A percentile compares a stretch with the other conserved stretches of the same genome.
These are phyloP conservation scores for Tuctoria greenei DNA, from an alignment of 176 grass and related monocot species.

Conservation along the genomic window DNA sequence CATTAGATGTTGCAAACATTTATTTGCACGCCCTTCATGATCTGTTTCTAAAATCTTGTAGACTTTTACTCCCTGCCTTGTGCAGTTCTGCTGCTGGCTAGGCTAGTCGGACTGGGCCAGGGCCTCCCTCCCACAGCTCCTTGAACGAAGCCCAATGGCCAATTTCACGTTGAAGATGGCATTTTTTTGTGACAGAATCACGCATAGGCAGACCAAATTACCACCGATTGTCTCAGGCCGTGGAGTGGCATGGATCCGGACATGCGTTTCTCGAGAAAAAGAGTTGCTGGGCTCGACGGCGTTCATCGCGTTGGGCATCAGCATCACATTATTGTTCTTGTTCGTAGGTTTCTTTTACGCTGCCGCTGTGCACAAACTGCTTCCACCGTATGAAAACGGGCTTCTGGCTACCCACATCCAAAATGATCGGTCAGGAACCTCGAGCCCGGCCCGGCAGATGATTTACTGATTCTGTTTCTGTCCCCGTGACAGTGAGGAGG, in stretches of 20 bases:
- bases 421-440: constrained; percentile 46
- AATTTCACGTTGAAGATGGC: too few relatives aligned
- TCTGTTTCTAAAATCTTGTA: too few relatives aligned
- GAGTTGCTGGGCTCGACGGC: constrained; percentile 1
- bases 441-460: background rate
- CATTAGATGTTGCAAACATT: too few relatives aligned
- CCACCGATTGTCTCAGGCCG: background rate
- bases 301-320: constrained; percentile 31
- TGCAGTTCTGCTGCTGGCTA: too few relatives aligned
- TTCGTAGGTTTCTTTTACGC: constrained; percentile 43
- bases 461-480: background rate
- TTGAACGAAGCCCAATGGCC: too few relatives aligned
- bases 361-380: constrained; percentile 45
- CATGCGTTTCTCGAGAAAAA: constrained; percentile 26
- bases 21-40: too few relatives aligned
- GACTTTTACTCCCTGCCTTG: too few relatives aligned
- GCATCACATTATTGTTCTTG: too few relatives aligned
- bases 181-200: too few relatives aligned
- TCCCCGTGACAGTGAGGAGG: background rate
- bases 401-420: constrained; percentile 49
- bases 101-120: too few relatives aligned
- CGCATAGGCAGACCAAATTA: too few relatives aligned
- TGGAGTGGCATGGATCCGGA: background rate
- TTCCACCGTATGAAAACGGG: constrained; percentile 41
- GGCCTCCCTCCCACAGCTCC: too few relatives aligned